A percentile compares a stretch with the other conserved stretches of the same genome.
phyloP scores from a whole-genome alignment of 2,329 filamentous ascomycete genomes.

The Leptographium procerum region DNA sequence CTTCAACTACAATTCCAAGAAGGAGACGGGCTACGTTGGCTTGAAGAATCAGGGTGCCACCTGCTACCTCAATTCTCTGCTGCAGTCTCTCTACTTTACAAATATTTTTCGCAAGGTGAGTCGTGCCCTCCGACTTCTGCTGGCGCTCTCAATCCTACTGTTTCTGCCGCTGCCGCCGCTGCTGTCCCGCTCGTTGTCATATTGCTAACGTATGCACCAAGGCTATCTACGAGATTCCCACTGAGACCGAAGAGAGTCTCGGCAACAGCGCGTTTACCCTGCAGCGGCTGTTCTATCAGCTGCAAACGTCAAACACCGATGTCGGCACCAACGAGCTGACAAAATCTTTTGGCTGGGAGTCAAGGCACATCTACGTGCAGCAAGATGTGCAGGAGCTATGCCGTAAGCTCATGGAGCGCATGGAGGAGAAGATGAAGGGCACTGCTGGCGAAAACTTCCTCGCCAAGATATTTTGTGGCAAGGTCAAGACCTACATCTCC shows the following conservation, averaged over 20 bases:
- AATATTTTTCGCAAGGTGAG: slow-evolving; percentile 83
- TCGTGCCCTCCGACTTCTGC: not conserved
- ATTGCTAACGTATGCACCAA: slow-evolving; percentile 20
- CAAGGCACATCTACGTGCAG: slow-evolving; percentile 94
- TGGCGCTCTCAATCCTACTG: too few species aligned
- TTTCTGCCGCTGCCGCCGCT: too few species aligned
- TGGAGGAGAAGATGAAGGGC: slow-evolving; percentile 97
- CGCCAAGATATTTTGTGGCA: slow-evolving; percentile 86
- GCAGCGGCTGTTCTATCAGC: slow-evolving; percentile 85
- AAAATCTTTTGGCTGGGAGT: slow-evolving; percentile 96
- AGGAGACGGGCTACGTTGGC: slow-evolving; percentile 93
- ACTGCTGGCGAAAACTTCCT: slow-evolving; percentile 83
- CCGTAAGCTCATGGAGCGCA: slow-evolving; percentile 89
- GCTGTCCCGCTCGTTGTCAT: not conserved
- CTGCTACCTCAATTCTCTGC: slow-evolving; percentile 74
- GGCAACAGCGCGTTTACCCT: slow-evolving; percentile 87
- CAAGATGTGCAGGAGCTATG: slow-evolving; percentile 97
- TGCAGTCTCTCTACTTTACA: slow-evolving; percentile 77
- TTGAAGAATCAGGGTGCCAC: slow-evolving; percentile 94
- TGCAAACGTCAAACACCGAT: slow-evolving; percentile 75
- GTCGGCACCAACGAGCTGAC: slow-evolving; percentile 90
- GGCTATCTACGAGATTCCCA: slow-evolving; percentile 96
- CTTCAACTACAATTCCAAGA: slow-evolving; percentile 95
- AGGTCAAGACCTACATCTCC: slow-evolving; percentile 97
- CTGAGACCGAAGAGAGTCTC: slow-evolving; percentile 68